phyloP scores from a whole-genome alignment of 164 flowering plant species.

The Warburgia ugandensis region DNA sequence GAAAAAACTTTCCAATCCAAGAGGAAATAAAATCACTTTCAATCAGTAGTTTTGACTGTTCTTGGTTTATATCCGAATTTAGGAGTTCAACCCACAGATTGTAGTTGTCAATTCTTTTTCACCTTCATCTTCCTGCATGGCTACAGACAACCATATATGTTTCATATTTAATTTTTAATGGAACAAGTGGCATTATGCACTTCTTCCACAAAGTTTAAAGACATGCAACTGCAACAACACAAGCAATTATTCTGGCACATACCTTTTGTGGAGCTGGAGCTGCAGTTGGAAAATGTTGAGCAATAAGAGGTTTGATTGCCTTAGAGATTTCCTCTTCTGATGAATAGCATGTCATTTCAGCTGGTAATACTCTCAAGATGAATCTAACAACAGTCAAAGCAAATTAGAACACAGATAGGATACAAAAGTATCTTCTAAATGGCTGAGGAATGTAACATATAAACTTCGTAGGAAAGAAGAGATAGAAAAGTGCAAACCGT shows the following conservation, averaged over 20 bases:
- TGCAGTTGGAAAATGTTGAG: constrained; percentile 60
- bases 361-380: constrained; percentile 72
- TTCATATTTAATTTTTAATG: too few relatives aligned
- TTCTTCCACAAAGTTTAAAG: too few relatives aligned
- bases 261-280: constrained; percentile 60
- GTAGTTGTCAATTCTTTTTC: background rate
- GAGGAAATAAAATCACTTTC: too few relatives aligned
- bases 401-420: background rate
- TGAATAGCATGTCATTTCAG: constrained; percentile 86
- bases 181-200: background rate
- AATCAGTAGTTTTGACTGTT: too few relatives aligned
- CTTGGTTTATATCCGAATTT: too few relatives aligned
- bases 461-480: background rate
- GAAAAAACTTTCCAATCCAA: too few relatives aligned
- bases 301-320: constrained; percentile 68
- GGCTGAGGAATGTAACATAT: background rate
- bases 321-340: constrained; percentile 85
- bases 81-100: background rate
- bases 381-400: constrained; percentile 37
- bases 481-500: constrained; percentile 35
- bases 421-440: background rate
- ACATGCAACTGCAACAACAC: background rate
- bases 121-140: background rate
- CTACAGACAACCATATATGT: too few relatives aligned
- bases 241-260: background rate